Evolutionary conservation across 495 filamentous ascomycete species (phyloP), one percentile per base, ranked within the genome.

Genomic region (Penicillium tannophilum): DNA sequence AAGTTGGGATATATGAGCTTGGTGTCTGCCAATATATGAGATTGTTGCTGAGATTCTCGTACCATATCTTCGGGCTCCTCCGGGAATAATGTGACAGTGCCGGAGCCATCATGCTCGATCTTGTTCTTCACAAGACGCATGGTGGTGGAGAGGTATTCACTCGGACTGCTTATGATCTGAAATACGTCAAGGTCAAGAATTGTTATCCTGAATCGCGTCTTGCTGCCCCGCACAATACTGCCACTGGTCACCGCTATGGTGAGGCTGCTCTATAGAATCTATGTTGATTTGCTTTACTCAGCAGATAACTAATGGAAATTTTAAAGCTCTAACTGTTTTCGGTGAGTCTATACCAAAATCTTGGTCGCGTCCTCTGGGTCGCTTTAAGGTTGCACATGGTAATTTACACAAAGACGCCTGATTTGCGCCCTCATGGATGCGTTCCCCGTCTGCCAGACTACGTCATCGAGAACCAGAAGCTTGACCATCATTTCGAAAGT

Each of bases 51-150:
- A 49, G 33, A 28, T 9, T 46, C 55, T n/a, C 26, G 16, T 79
- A 93, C 90, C 92, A 98, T 97, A 72, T 98, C 94, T 76, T 98
- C 94, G 31, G 92, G 91, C 65, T 97, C 94, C 68, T 91, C 87
- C 3, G 94, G 93, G 49, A 90, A 83, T 49, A 98, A 79, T 28
- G 88, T 91, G 62, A 96, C 85, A 55, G 77, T 85, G 11, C 90
- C 91, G 4, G 89, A 88, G 79, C 90, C 90, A 77, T 90, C 78
- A 33, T 84, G 84, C 61, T 90, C 86, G 56, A 95, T 86, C 53
- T 87, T 82, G 52, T 86, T 84, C 67, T 88, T 90, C 60, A 90
- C 78, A 30, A 90, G 82, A 30, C 86, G 82, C 89, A 92, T 92
- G 6, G 20, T 41, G 44, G 42, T 11, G 2, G 36, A 26, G 3